Base-by-base conservation (phyloP, 1,139 yeast species). In the Taphrina betulina region DNA sequence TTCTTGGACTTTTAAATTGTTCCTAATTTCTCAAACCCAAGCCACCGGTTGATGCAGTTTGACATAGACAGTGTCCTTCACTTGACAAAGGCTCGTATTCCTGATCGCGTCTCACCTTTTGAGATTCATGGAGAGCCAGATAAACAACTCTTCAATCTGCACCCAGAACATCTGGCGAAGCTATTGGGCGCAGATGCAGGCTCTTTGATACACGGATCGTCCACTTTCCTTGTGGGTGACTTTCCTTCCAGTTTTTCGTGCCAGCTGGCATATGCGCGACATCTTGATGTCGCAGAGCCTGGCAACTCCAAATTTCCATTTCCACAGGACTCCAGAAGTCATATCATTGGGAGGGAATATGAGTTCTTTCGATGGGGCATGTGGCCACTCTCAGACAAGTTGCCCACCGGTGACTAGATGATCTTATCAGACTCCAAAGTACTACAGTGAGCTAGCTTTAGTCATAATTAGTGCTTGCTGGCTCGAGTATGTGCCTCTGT, bases 241-340 rank as follows among this genome's bases (percentile, higher is more conserved):
- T 35, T 24, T 12, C 40, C 40, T 12, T 35, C 40, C 7, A 35
- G 40, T 17, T 35, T 35, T 16, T 14, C 40, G 10, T 35, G 17
- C 22, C 24, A 22, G 2, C 20, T 35, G 40, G 40, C 40, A 12
- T 35, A 35, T 35, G 20, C 40, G 20, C 40, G 40, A 5, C 40
- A 35, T 14, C 22, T 35, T 22, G 20, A 14, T 5, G 2, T 14
- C 17, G 40, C 40, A 22, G 12, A n/a, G 12, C n/a, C n/a, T n/a
- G n/a, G n/a, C n/a, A n/a, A n/a, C n/a, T n/a, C n/a, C n/a, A n/a
- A n/a, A n/a, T 38, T 2, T 38, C 43, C 43, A 2, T 38, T 38
- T 5, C 43, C 43, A 10, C 10, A 14, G 7, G 43, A 38, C 23
- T 8, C 43, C 3, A 3, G 20, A 29, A 38, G 43, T 17, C 2